Percentiles rank a stretch among this genome's conserved stretches.
Conservation (phyloP, 495 filamentous ascomycete species). For the Penicillium ucsense region DNA sequence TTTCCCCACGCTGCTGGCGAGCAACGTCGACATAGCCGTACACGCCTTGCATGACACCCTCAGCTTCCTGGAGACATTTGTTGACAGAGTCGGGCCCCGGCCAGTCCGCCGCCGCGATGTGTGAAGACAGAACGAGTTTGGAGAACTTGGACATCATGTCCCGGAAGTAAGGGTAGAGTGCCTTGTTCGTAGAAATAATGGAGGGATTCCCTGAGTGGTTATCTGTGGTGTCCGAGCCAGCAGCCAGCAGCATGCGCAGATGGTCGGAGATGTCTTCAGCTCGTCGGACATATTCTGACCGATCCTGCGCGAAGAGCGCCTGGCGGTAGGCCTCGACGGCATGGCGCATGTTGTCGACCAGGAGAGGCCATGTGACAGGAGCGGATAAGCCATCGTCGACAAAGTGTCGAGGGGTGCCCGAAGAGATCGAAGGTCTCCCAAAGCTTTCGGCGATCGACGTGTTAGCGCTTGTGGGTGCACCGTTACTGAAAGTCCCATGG, state of each 20-base stretch:
- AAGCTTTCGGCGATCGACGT: conserved; percentile 28
- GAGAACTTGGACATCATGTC: conserved; percentile 99
- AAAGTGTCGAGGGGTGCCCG: conserved; percentile 66
- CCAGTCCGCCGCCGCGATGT: conserved; percentile 93
- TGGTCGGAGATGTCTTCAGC: conserved; percentile 98
- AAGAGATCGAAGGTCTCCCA: conserved; percentile 42
- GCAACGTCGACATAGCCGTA: conserved; percentile 95
- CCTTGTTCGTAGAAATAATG: conserved; percentile 97
- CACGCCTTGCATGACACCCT: conserved; percentile 86
- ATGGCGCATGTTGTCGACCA: conserved; percentile 83
- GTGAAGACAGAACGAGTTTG: conserved; percentile 94
- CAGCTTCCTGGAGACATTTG: conserved; percentile 92
- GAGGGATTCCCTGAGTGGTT: conserved; percentile 98
- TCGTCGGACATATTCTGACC: conserved; percentile 80
- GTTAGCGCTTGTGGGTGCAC: conserved; percentile 19
- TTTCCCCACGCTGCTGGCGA: conserved; percentile 79
- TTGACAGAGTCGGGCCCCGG: conserved; percentile 74
- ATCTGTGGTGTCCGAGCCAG: conserved; percentile 92
- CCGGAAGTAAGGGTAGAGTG: conserved; percentile 90
- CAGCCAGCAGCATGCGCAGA: conserved; percentile 82
- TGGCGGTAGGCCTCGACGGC: conserved; percentile 82
- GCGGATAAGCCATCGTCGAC: conserved; percentile 71
- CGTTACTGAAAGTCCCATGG: conserved; percentile 18
- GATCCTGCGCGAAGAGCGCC: conserved; percentile 65
- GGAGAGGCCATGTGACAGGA: conserved; percentile 74